A percentile compares a stretch with the other conserved stretches of the same genome.
Evolutionary conservation across 1,139 yeast species (phyloP).

Genomic region (Geotrichum citri-aurantii): DNA sequence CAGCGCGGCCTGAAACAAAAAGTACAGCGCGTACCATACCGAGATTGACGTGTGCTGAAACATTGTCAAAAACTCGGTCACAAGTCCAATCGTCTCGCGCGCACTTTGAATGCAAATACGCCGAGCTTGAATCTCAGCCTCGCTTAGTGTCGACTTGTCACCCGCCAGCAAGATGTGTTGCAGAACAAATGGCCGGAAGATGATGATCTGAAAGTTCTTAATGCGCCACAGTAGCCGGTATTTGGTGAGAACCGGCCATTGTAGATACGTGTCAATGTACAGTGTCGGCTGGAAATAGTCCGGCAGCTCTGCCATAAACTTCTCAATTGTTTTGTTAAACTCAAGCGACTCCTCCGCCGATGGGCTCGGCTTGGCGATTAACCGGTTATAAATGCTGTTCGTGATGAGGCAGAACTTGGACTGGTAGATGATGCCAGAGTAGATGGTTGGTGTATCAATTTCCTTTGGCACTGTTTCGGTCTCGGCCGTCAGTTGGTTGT

Average conservation of each 20-base stretch:
- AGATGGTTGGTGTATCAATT: constrained; percentile 44
- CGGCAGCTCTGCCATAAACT: constrained; percentile 44
- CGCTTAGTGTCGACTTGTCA: constrained; percentile 37
- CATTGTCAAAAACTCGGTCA: constrained; percentile 43
- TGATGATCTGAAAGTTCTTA: constrained; percentile 48
- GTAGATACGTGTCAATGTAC: constrained; percentile 24
- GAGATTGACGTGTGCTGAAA: constrained; percentile 43
- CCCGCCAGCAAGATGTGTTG: constrained; percentile 45
- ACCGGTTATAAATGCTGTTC: constrained; percentile 46
- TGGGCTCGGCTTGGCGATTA: constrained; percentile 46
- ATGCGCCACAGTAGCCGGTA: constrained; percentile 51
- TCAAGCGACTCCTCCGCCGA: constrained; percentile 45
- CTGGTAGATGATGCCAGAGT: constrained; percentile 55
- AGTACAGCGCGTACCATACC: constrained; percentile 61
- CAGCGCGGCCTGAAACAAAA: constrained; percentile 54
- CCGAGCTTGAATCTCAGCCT: constrained; percentile 47
- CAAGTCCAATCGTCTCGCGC: constrained; percentile 47
- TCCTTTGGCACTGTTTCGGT: constrained; percentile 31
- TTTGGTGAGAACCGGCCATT: constrained; percentile 48
- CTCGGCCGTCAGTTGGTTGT: constrained; percentile 38
- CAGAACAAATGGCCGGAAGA: constrained; percentile 53
- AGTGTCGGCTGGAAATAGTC: constrained; percentile 39
- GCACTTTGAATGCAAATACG: constrained; percentile 49
- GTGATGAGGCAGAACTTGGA: constrained; percentile 48
- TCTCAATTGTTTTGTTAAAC: constrained; percentile 43